Percentiles rank a stretch among this genome's conserved stretches.
Evolutionary conservation across 371 early-diverging fungal species (phyloP).

Genomic region (Mortierella sp.): DNA sequence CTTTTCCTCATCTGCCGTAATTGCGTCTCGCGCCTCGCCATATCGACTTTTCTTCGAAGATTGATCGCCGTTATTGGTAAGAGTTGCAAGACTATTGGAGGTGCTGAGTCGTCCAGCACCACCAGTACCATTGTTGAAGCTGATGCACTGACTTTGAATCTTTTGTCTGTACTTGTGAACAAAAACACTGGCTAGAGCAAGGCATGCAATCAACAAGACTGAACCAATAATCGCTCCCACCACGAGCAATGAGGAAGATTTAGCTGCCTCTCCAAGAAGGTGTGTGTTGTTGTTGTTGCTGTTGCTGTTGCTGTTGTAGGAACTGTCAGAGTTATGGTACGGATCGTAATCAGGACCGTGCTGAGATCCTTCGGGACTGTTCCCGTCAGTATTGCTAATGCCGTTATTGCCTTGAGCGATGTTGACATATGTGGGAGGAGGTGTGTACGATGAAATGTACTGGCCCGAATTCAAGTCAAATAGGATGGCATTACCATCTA

Average conservation of each 20-base stretch:
- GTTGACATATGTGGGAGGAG: constrained; percentile 6
- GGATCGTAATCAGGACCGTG: background rate
- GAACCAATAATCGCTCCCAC: constrained; percentile 5
- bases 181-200: constrained; percentile 8
- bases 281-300: too few species aligned
- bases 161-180: constrained; percentile 6
- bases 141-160: constrained; percentile 4
- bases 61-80: background rate
- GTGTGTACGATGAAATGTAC: constrained; percentile 9
- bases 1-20: too few species aligned
- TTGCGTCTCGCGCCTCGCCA: too few species aligned
- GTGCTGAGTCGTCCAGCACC: background rate
- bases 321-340: background rate
- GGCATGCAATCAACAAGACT: background rate
- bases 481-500: constrained; percentile 8
- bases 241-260: background rate
- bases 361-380: background rate
- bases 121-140: background rate
- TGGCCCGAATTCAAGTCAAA: constrained; percentile 14
- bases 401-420: background rate
- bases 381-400: background rate
- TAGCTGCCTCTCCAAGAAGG: background rate
- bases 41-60: too few species aligned
- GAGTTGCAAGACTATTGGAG: background rate
- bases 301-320: too few species aligned